phyloP scores from a whole-genome alignment of 352 stramenopile genomes.

The Phytophthora rubi region DNA sequence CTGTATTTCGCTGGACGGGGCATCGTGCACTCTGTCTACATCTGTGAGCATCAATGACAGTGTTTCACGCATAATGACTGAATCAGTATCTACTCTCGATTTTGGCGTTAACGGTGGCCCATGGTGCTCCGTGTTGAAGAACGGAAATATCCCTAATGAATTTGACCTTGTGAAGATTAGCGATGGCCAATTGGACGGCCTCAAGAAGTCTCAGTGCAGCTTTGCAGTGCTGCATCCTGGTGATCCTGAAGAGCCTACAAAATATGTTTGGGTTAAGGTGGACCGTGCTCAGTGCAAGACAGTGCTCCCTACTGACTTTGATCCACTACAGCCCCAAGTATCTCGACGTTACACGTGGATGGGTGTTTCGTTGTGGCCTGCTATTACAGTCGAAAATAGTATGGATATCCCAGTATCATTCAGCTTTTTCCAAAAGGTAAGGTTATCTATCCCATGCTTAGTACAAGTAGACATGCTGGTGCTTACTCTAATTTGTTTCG shows the following conservation, averaged over 20 bases:
- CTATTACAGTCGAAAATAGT: slow-evolving; percentile 48
- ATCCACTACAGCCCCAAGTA: slow-evolving; percentile 45
- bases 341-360: slow-evolving; percentile 60
- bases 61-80: slow-evolving; percentile 40
- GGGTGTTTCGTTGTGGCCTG: slow-evolving; percentile 55
- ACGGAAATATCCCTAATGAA: slow-evolving; percentile 41
- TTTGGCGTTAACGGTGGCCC: slow-evolving; percentile 32
- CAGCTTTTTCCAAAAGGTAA: slow-evolving; percentile 52
- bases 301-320: slow-evolving; percentile 57
- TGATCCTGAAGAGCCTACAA: slow-evolving; percentile 18
- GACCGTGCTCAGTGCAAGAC: slow-evolving; percentile 42
- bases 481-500: slow-evolving; percentile 9
- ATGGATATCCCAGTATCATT: slow-evolving; percentile 40
- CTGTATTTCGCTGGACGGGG: slow-evolving; percentile 42
- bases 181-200: slow-evolving; percentile 24
- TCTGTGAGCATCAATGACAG: background rate
- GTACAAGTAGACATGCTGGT: slow-evolving; percentile 6
- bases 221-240: slow-evolving; percentile 31
- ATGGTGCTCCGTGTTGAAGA: slow-evolving; percentile 38
- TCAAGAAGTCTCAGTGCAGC: slow-evolving; percentile 27
- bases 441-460: background rate
- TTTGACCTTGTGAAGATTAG: slow-evolving; percentile 59
- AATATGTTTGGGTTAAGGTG: slow-evolving; percentile 49
- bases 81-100: slow-evolving; percentile 36
- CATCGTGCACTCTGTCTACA: slow-evolving; percentile 29